Percentiles rank a stretch among this genome's conserved stretches.
phyloP scores from a whole-genome alignment of 202 grass and related monocot species.

The Miscanthus sacchariflorus region DNA sequence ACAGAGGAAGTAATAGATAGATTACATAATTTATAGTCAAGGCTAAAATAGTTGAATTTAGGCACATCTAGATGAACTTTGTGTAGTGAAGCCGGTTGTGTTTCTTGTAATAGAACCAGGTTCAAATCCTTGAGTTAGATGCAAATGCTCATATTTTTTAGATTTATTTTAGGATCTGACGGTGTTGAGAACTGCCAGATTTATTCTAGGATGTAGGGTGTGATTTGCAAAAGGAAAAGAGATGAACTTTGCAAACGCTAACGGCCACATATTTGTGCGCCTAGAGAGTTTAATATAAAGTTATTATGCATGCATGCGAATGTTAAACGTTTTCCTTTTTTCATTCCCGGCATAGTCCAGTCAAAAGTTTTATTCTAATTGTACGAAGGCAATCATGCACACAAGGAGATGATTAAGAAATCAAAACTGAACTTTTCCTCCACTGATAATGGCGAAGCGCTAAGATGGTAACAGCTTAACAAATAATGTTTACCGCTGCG shows the following conservation, averaged over 20 bases:
- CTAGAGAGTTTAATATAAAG: neutral
- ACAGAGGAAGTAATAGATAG: too few relatives aligned
- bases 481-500: neutral
- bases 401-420: neutral
- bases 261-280: neutral
- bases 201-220: too few relatives aligned
- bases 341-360: neutral
- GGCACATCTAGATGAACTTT: too few relatives aligned
- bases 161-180: too few relatives aligned
- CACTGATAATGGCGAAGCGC: neutral
- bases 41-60: too few relatives aligned
- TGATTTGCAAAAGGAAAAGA: too few relatives aligned
- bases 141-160: too few relatives aligned
- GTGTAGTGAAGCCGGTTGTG: too few relatives aligned
- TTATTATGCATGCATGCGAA: neutral
- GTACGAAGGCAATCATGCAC: constrained; percentile 17
- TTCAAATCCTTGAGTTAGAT: too few relatives aligned
- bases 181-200: too few relatives aligned
- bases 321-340: constrained; percentile 4
- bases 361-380: constrained; percentile 8
- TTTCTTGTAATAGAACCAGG: too few relatives aligned
- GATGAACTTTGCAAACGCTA: neutral
- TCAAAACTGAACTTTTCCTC: constrained; percentile 2
- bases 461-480: neutral
- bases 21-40: too few relatives aligned